A percentile compares a stretch with the other conserved stretches of the same genome.
These are phyloP conservation scores for Cercospora sojina DNA, from an alignment of 2,329 filamentous ascomycete genomes.

Conservation along the genomic window DNA sequence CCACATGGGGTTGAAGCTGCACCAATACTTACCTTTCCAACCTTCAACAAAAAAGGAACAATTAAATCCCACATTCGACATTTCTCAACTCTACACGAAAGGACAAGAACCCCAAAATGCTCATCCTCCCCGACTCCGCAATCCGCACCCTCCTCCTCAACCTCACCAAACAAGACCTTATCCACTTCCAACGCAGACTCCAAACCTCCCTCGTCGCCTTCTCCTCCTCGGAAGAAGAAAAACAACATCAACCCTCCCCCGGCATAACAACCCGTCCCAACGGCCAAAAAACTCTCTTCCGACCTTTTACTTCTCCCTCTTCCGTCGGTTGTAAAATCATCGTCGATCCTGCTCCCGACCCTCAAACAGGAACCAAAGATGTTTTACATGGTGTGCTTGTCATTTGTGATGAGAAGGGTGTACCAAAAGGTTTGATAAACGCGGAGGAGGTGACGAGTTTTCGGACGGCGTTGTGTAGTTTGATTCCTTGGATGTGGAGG, in stretches of 20 bases:
- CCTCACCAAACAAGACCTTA: constrained; percentile 10
- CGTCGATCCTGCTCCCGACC: constrained; percentile 19
- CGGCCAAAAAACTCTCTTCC: constrained; percentile 19
- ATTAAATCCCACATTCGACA: no score
- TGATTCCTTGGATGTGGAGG: constrained; percentile 51
- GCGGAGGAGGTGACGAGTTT: constrained; percentile 76
- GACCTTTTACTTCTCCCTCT: constrained; percentile 17
- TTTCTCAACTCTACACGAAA: background rate
- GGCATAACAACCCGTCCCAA: constrained; percentile 16
- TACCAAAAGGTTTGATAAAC: constrained; percentile 50
- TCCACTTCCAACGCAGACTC: constrained; percentile 13
- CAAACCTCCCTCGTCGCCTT: constrained; percentile 11
- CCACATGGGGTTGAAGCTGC: background rate
- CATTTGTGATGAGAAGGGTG: constrained; percentile 11
- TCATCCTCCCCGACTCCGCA: constrained; percentile 19
- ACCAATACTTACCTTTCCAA: background rate
- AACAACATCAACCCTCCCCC: constrained; percentile 14
- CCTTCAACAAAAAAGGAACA: no score
- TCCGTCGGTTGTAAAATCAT: constrained; percentile 23
- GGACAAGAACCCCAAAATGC: background rate
- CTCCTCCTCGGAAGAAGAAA: constrained; percentile 15
- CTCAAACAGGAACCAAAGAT: background rate
- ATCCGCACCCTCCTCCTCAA: constrained; percentile 13
- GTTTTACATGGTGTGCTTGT: constrained; percentile 18
- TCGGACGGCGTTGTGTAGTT: constrained; percentile 71